phyloP scores from a whole-genome alignment of 2,329 filamentous ascomycete species.

The Sporothrix humicola region DNA sequence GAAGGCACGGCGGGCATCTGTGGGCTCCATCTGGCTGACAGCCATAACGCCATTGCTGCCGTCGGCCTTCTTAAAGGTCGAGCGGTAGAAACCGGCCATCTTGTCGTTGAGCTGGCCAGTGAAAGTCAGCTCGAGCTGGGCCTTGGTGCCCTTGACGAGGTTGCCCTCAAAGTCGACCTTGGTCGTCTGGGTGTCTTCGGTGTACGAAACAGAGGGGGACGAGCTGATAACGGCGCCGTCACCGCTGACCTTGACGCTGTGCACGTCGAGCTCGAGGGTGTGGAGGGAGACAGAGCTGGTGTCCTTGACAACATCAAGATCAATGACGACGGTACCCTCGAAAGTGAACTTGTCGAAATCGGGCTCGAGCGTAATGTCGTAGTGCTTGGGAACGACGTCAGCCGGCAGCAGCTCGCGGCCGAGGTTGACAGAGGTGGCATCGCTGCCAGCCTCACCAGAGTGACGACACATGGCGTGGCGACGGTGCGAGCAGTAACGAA shows the following conservation, averaged over 20 bases:
- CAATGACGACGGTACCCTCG: slow-evolving; percentile 81
- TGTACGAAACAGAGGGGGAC: slow-evolving; percentile 71
- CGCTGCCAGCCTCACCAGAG: slow-evolving; percentile 45
- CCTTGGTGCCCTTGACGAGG: slow-evolving; percentile 76
- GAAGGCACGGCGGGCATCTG: slow-evolving; percentile 89
- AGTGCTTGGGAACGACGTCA: slow-evolving; percentile 91
- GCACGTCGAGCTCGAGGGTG: slow-evolving; percentile 83
- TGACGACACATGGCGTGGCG: slow-evolving; percentile 72
- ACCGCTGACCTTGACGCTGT: slow-evolving; percentile 70
- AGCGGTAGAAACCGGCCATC: slow-evolving; percentile 89
- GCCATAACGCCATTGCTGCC: slow-evolving; percentile 83
- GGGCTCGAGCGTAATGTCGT: slow-evolving; percentile 89
- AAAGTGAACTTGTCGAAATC: slow-evolving; percentile 88
- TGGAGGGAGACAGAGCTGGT: slow-evolving; percentile 87
- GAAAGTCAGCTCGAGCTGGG: slow-evolving; percentile 77
- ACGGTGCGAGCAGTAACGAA: slow-evolving; percentile 74
- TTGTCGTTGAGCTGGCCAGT: slow-evolving; percentile 82
- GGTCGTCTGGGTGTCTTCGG: slow-evolving; percentile 80
- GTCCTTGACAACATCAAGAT: slow-evolving; percentile 84
- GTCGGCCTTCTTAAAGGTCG: slow-evolving; percentile 83
- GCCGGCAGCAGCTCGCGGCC: slow-evolving; percentile 85
- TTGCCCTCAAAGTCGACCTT: slow-evolving; percentile 78
- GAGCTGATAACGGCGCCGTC: slow-evolving; percentile 63
- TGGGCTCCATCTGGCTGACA: slow-evolving; percentile 95
- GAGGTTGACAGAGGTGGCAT: slow-evolving; percentile 45